Percentiles rank a stretch among this genome's conserved stretches.
phyloP scores from a whole-genome alignment of 2,329 filamentous ascomycete species.

The Trichoderma sp. region DNA sequence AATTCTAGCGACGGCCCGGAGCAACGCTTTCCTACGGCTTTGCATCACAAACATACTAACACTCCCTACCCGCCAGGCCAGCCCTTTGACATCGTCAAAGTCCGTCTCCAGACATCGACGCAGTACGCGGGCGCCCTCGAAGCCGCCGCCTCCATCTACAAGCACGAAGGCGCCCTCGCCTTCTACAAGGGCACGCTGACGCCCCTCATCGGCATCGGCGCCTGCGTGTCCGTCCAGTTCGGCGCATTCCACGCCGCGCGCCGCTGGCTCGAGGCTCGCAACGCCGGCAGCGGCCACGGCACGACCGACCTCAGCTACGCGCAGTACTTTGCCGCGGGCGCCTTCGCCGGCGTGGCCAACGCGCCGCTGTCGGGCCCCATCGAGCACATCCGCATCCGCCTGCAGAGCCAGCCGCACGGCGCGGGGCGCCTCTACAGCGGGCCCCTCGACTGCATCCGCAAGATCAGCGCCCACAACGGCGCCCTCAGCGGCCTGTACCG shows the following conservation, averaged over 20 bases:
- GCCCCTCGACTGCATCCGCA: slow-evolving; percentile 86
- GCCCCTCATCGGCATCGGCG: slow-evolving; percentile 91
- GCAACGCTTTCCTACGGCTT: slow-evolving; percentile 14
- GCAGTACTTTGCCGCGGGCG: slow-evolving; percentile 89
- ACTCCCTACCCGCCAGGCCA: slow-evolving; percentile 55
- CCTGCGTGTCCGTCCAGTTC: slow-evolving; percentile 98
- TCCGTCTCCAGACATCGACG: slow-evolving; percentile 87
- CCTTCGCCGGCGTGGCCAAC: slow-evolving; percentile 92
- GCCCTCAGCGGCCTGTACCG: slow-evolving; percentile 79
- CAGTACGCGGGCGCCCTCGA: slow-evolving; percentile 80
- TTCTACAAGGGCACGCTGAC: slow-evolving; percentile 99
- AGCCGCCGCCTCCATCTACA: slow-evolving; percentile 82
- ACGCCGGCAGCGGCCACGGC: slow-evolving; percentile 64
- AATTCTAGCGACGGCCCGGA: slow-evolving; percentile 19
- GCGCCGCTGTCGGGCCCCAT: slow-evolving; percentile 86
- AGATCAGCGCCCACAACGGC: slow-evolving; percentile 69
- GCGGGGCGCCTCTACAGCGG: slow-evolving; percentile 76
- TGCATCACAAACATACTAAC: slow-evolving; percentile 2
- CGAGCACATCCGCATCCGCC: slow-evolving; percentile 92
- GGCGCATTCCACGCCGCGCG: slow-evolving; percentile 93
- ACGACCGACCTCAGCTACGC: slow-evolving; percentile 68
- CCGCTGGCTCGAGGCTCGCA: slow-evolving; percentile 79
- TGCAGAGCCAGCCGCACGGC: slow-evolving; percentile 96
- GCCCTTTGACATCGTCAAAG: slow-evolving; percentile 92
- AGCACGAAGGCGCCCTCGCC: slow-evolving; percentile 82